Evolutionary conservation across 1,139 yeast species (phyloP).

Genomic region (Yamadazyma membranifaciens): DNA sequence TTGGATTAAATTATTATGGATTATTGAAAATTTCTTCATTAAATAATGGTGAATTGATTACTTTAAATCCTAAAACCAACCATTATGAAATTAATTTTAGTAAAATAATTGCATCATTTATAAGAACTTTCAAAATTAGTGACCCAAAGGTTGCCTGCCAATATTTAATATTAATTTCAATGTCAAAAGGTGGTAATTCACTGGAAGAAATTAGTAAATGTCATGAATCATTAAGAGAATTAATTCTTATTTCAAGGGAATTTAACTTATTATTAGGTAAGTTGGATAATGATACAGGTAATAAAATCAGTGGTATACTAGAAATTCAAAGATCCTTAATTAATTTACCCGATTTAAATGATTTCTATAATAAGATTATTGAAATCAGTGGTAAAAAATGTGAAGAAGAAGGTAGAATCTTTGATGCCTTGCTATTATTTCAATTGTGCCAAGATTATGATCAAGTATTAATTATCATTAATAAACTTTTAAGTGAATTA

Average conservation of each 20-base stretch:
- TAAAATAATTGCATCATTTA: slow-evolving; percentile 65
- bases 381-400: slow-evolving; percentile 86
- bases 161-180: slow-evolving; percentile 70
- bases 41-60: slow-evolving; percentile 28
- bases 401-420: slow-evolving; percentile 86
- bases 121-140: slow-evolving; percentile 76
- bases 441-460: slow-evolving; percentile 89
- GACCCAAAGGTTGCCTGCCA: slow-evolving; percentile 93
- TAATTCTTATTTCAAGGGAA: slow-evolving; percentile 83
- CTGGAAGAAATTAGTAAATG: slow-evolving; percentile 55
- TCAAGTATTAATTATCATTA: slow-evolving; percentile 76
- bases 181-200: slow-evolving; percentile 41
- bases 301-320: slow-evolving; percentile 78
- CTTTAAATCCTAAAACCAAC: slow-evolving; percentile 28
- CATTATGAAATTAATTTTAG: slow-evolving; percentile 54
- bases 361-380: slow-evolving; percentile 56
- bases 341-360: slow-evolving; percentile 53
- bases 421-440: slow-evolving; percentile 82
- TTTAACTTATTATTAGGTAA: slow-evolving; percentile 80
- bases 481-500: slow-evolving; percentile 76
- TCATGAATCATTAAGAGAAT: slow-evolving; percentile 79
- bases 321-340: slow-evolving; percentile 76
- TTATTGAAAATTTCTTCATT: slow-evolving; percentile 52
- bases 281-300: slow-evolving; percentile 66
- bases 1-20: slow-evolving; percentile 76